These are phyloP conservation scores for Coemansia umbellata DNA, from an alignment of 192 early-diverging fungal species.

Conservation along the genomic window DNA sequence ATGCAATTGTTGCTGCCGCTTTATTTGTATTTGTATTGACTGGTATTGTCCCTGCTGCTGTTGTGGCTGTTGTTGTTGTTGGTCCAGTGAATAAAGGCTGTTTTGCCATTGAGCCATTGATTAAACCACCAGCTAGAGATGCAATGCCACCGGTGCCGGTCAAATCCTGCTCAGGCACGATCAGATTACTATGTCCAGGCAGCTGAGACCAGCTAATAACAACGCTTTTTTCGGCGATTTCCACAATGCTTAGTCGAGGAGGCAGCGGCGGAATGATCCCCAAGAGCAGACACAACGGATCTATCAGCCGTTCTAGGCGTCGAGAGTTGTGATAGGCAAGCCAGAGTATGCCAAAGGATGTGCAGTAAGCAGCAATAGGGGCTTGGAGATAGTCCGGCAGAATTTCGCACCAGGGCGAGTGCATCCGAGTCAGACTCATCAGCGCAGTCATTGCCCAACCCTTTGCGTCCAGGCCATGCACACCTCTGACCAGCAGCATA, in stretches of 20 bases:
- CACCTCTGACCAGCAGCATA: constrained; percentile 43
- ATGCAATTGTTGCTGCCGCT: too few relatives aligned
- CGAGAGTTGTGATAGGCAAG: constrained; percentile 37
- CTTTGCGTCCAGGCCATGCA: constrained; percentile 42
- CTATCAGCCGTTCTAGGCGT: constrained; percentile 34
- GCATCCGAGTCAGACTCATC: constrained; percentile 33
- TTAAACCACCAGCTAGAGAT: not conserved
- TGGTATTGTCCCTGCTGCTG: not conserved
- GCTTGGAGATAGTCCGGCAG: constrained; percentile 43
- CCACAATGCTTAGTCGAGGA: constrained; percentile 26
- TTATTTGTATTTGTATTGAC: too few relatives aligned
- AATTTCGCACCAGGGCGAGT: constrained; percentile 42
- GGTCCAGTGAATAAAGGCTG: not conserved
- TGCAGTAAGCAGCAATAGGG: constrained; percentile 45
- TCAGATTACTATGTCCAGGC: not conserved
- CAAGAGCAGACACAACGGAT: constrained; percentile 30
- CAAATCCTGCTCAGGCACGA: not conserved
- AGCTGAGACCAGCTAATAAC: constrained; percentile 19
- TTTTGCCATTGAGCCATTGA: not conserved
- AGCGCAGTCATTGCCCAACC: constrained; percentile 39
- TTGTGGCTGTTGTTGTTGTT: not conserved
- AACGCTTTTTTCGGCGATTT: constrained; percentile 25
- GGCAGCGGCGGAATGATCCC: constrained; percentile 37
- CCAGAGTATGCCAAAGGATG: constrained; percentile 47
- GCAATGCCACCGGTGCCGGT: not conserved